These are phyloP conservation scores for Durotheca rogersii DNA, from an alignment of 495 filamentous ascomycete genomes.

Conservation along the genomic window DNA sequence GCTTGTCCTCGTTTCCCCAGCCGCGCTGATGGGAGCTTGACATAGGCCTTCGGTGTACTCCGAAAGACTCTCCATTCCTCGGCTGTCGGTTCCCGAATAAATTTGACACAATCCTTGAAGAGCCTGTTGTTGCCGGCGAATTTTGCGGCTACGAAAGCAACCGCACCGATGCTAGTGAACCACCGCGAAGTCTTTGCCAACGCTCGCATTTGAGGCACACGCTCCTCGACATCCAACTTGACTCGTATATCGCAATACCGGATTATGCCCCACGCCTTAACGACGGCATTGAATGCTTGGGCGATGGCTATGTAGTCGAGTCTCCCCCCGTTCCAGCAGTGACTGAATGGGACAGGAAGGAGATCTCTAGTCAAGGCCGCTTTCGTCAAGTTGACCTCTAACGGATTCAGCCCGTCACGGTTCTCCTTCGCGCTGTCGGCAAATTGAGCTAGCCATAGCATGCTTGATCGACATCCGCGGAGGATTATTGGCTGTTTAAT, in stretches of 20 bases:
- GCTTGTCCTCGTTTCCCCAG: conserved; percentile 36
- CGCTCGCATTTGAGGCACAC: conserved; percentile 64
- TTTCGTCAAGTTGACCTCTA: conserved; percentile 36
- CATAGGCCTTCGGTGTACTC: conserved; percentile 30
- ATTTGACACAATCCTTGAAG: conserved; percentile 66
- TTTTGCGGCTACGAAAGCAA: conserved; percentile 67
- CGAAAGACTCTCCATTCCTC: conserved; percentile 62
- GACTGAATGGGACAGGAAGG: conserved; percentile 47
- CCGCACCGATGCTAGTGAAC: conserved; percentile 65
- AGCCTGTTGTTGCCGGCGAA: conserved; percentile 45
- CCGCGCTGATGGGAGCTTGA: conserved; percentile 33
- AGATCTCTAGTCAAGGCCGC: conserved; percentile 41
- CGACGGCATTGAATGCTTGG: conserved; percentile 48
- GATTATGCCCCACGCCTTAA: conserved; percentile 50
- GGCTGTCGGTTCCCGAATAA: conserved; percentile 68
- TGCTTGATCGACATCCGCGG: conserved; percentile 66
- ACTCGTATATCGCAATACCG: conserved; percentile 61
- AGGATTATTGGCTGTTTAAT: conserved; percentile 71
- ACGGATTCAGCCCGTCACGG: conserved; percentile 28
- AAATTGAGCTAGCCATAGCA: conserved; percentile 54
- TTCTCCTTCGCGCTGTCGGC: conserved; percentile 37
- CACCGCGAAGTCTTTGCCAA: conserved; percentile 68
- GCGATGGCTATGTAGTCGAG: conserved; percentile 54
- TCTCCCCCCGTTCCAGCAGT: conserved; percentile 52
- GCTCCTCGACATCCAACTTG: conserved; percentile 58